These are phyloP conservation scores for Calamus simplicifolius DNA, from an alignment of 176 grass and related monocot genomes.

Conservation along the genomic window DNA sequence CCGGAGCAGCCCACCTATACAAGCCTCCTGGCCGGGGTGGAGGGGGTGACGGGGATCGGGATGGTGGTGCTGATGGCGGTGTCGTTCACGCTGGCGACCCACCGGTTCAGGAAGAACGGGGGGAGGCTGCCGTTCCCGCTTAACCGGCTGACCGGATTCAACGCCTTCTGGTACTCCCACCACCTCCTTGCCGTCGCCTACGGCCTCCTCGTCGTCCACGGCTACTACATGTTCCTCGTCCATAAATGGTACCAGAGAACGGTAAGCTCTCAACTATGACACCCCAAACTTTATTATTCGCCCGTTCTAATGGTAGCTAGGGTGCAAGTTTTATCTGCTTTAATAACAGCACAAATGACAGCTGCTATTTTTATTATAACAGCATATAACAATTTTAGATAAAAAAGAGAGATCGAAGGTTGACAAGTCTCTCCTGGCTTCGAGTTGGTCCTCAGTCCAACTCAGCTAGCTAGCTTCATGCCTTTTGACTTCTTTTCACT, in stretches of 20 bases:
- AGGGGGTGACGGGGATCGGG: constrained; percentile 65
- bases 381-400: background rate
- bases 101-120: constrained; percentile 86
- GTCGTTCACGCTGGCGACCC: constrained; percentile 90
- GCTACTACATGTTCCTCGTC: constrained; percentile 89
- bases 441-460: too few species aligned
- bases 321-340: too few species aligned
- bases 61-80: constrained; percentile 85
- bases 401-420: too few species aligned
- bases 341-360: too few species aligned
- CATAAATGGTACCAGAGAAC: constrained; percentile 73
- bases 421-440: too few species aligned
- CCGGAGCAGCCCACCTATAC: constrained; percentile 41
- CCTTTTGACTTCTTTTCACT: too few species aligned
- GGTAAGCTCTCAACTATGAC: constrained; percentile 23
- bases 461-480: too few species aligned
- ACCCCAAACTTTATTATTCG: too few species aligned
- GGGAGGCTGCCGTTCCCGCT: constrained; percentile 44
- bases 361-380: background rate
- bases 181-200: constrained; percentile 80
- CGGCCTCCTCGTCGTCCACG: constrained; percentile 58
- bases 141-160: constrained; percentile 80
- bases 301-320: too few species aligned
- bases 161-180: constrained; percentile 99
- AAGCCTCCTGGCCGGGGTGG: constrained; percentile 46